Evolutionary conservation across 2,329 filamentous ascomycete species (phyloP).

Genomic region (Incumbomyces delicatus): DNA sequence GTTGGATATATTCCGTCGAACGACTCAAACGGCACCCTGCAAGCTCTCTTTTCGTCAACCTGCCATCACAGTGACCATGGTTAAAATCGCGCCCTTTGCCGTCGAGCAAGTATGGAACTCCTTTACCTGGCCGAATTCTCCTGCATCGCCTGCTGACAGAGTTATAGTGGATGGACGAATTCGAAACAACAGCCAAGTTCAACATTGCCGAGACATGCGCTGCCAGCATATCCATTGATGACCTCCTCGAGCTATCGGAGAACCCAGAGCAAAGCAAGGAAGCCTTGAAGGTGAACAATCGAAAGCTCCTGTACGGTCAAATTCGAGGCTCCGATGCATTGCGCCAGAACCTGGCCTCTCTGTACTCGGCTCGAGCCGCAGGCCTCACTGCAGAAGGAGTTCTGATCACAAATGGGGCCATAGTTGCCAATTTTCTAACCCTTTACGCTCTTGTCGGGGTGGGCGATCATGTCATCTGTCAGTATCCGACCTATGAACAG

Average conservation of each 20-base stretch:
- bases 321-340: constrained; percentile 22
- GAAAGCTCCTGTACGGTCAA: constrained; percentile 20
- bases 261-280: constrained; percentile 22
- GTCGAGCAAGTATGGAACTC: constrained; percentile 6
- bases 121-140: neutral
- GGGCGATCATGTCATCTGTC: constrained; percentile 75
- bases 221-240: constrained; percentile 58
- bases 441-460: constrained; percentile 61
- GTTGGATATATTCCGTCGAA: neutral
- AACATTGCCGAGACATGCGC: constrained; percentile 73
- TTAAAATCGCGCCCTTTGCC: constrained; percentile 8
- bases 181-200: constrained; percentile 43
- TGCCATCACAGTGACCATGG: constrained; percentile 7
- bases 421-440: constrained; percentile 68
- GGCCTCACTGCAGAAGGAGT: constrained; percentile 50
- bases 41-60: neutral
- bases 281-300: constrained; percentile 13
- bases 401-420: constrained; percentile 70
- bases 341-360: constrained; percentile 22
- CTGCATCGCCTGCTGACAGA: neutral
- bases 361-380: constrained; percentile 16
- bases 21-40: neutral
- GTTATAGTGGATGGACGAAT: constrained; percentile 49
- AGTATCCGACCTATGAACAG: constrained; percentile 82
- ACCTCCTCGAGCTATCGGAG: constrained; percentile 51